These are phyloP conservation scores for Cladosporium halotolerans DNA, from an alignment of 2,329 filamentous ascomycete species.

Conservation along the genomic window DNA sequence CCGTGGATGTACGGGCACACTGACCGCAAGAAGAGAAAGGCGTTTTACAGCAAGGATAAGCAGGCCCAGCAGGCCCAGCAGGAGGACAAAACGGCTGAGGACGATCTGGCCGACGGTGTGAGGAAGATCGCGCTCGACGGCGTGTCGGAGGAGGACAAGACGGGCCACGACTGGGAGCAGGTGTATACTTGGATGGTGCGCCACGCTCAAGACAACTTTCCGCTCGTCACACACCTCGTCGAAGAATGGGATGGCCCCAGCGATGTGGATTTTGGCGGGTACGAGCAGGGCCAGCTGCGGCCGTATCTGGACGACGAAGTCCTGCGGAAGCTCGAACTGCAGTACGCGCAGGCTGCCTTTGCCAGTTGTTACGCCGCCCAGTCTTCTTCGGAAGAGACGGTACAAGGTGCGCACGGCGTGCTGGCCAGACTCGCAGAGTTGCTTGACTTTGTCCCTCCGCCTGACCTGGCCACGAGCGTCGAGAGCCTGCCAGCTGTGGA, in stretches of 20 bases:
- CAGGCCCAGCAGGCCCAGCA: conserved; percentile 5
- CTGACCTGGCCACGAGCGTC: conserved; percentile 38
- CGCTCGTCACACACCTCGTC: conserved; percentile 55
- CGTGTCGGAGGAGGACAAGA: conserved; percentile 27
- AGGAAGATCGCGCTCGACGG: conserved; percentile 24
- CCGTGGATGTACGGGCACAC: conserved; percentile 66
- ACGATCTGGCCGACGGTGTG: conserved; percentile 12
- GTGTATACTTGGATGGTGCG: conserved; percentile 61
- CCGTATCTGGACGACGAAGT: conserved; percentile 56
- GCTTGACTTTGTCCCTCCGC: conserved; percentile 54
- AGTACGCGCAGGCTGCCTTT: conserved; percentile 62
- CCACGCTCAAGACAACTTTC: conserved; percentile 56
- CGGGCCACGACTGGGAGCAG: conserved; percentile 61
- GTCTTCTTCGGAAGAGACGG: conserved; percentile 51
- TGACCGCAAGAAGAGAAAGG: conserved; percentile 47
- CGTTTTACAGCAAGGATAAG: conserved; percentile 11
- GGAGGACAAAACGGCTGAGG: not conserved
- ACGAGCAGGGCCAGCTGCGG: conserved; percentile 41
- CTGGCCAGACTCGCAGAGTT: conserved; percentile 54
- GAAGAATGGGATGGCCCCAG: conserved; percentile 67
- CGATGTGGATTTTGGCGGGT: conserved; percentile 61
- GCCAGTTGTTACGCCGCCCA: conserved; percentile 63
- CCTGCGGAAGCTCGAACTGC: conserved; percentile 53
- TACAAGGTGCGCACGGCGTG: conserved; percentile 56
- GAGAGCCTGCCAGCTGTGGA: conserved; percentile 40